phyloP scores from a whole-genome alignment of 208 protist species.

The Paratrypanosoma confusum region DNA sequence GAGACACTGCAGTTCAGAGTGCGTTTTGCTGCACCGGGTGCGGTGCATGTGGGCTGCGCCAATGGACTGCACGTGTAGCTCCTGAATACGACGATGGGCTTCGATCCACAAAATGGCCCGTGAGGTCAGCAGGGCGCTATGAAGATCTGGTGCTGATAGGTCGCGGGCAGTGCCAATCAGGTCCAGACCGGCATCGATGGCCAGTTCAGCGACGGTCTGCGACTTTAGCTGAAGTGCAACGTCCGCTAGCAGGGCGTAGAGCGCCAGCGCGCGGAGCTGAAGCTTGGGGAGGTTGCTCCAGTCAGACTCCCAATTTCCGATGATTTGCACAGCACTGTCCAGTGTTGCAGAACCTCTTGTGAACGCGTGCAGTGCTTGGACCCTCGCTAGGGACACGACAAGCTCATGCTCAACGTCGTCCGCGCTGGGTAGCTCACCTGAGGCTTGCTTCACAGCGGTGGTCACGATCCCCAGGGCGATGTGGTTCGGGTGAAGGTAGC shows the following conservation, averaged over 20 bases:
- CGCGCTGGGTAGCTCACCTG: background rate
- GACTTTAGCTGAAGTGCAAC: constrained; percentile 26
- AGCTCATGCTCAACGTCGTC: constrained; percentile 1
- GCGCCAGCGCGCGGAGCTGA: constrained; percentile 25
- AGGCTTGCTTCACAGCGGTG: constrained; percentile 21
- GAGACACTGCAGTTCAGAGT: too few species aligned
- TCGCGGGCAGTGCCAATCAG: constrained; percentile 12
- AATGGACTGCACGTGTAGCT: background rate
- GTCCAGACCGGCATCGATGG: constrained; percentile 29
- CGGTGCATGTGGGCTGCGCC: background rate
- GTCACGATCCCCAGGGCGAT: constrained; percentile 29
- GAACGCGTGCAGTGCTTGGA: constrained; percentile 9
- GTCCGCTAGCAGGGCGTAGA: constrained; percentile 55
- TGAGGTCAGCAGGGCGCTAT: constrained; percentile 40
- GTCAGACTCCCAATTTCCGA: too few species aligned
- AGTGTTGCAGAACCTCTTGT: background rate
- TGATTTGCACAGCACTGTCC: background rate
- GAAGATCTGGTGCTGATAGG: constrained; percentile 22
- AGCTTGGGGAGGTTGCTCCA: constrained; percentile 19
- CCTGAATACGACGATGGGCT: constrained; percentile 4
- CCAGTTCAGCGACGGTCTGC: constrained; percentile 30
- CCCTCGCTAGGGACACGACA: constrained; percentile 9
- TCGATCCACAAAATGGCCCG: constrained; percentile 17
- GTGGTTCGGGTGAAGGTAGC: constrained; percentile 27
- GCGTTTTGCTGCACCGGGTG: constrained; percentile 4